A percentile compares a stretch with the other conserved stretches of the same genome.
Conservation (phyloP, 1,284 basidiomycete genomes). For the Volvariella surrecta region DNA sequence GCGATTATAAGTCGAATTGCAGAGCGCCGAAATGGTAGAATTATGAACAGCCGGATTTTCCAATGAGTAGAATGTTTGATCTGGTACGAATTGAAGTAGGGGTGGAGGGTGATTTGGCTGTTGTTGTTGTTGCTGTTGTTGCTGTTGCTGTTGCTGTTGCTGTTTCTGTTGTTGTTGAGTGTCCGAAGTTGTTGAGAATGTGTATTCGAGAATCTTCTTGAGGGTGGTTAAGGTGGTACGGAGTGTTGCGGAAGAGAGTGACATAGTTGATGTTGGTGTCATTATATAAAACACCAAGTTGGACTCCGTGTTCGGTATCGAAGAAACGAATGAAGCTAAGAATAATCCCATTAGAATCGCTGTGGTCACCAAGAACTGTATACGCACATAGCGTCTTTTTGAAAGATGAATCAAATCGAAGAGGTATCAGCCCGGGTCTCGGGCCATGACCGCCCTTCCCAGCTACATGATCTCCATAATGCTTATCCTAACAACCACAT, state of each 20-base stretch:
- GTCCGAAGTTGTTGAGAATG: constrained; percentile 21
- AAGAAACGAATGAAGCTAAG: constrained; percentile 42
- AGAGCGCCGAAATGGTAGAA: constrained; percentile 38
- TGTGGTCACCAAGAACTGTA: neutral
- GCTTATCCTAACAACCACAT: constrained; percentile 58
- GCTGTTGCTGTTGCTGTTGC: too few relatives aligned
- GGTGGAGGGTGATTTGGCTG: constrained; percentile 13
- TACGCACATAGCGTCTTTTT: constrained; percentile 52
- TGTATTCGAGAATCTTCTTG: constrained; percentile 39
- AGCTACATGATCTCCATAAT: constrained; percentile 45
- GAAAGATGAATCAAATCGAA: constrained; percentile 54
- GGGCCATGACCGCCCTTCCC: constrained; percentile 39
- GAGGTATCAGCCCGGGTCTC: constrained; percentile 46
- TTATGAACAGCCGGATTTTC: constrained; percentile 29
- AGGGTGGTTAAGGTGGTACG: constrained; percentile 58
- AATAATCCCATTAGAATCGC: neutral
- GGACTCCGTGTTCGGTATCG: constrained; percentile 27
- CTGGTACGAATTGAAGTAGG: constrained; percentile 63
- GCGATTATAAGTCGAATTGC: constrained; percentile 62
- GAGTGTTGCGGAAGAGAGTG: constrained; percentile 48
- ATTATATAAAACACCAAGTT: constrained; percentile 62
- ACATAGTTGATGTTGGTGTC: constrained; percentile 47
- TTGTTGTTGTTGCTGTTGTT: too few relatives aligned
- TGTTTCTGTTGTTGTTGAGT: constrained; percentile 20
- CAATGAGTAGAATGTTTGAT: constrained; percentile 38